phyloP scores from a whole-genome alignment of 2,329 filamentous ascomycete genomes.

The Alternaria longipes region DNA sequence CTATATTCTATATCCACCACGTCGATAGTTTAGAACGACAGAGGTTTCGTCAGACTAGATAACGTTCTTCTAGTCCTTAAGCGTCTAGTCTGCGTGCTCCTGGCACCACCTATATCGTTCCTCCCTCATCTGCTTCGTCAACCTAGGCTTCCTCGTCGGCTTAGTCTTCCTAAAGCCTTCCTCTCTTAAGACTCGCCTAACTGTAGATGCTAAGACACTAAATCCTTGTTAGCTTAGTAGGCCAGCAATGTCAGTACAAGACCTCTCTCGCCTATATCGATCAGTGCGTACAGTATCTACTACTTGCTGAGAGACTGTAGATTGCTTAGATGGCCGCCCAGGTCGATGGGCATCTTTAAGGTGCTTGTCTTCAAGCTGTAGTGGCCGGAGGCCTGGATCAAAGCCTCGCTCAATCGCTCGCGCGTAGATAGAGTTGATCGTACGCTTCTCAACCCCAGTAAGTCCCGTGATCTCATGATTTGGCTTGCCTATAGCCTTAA shows the following conservation, averaged over 20 bases:
- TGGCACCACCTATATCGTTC: not conserved
- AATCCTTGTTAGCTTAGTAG: constrained; percentile 11
- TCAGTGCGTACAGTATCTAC: not conserved
- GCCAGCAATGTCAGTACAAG: constrained; percentile 10
- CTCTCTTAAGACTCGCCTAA: not conserved
- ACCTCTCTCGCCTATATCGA: constrained; percentile 15
- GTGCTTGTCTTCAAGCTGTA: too few relatives aligned
- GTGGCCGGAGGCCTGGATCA: not conserved
- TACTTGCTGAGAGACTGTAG: too few relatives aligned
- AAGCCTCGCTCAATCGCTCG: not conserved
- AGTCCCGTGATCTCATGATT: not conserved
- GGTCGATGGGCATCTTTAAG: not conserved
- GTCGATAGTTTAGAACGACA: constrained; percentile 11
- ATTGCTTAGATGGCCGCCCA: constrained; percentile 13
- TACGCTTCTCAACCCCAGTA: not conserved
- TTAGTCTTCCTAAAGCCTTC: constrained; percentile 9
- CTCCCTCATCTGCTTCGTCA: constrained; percentile 14
- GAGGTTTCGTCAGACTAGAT: constrained; percentile 3
- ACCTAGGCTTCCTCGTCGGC: constrained; percentile 17
- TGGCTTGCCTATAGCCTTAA: not conserved
- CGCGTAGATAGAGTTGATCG: not conserved
- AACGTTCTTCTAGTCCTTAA: not conserved
- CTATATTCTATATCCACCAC: constrained; percentile 15
- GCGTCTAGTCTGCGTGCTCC: not conserved
- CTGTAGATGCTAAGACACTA: not conserved